Percentiles rank a stretch among this genome's conserved stretches.
These are phyloP conservation scores for Pachyrhizus erosus DNA, from an alignment of 306 rosid genomes.

Conservation along the genomic window DNA sequence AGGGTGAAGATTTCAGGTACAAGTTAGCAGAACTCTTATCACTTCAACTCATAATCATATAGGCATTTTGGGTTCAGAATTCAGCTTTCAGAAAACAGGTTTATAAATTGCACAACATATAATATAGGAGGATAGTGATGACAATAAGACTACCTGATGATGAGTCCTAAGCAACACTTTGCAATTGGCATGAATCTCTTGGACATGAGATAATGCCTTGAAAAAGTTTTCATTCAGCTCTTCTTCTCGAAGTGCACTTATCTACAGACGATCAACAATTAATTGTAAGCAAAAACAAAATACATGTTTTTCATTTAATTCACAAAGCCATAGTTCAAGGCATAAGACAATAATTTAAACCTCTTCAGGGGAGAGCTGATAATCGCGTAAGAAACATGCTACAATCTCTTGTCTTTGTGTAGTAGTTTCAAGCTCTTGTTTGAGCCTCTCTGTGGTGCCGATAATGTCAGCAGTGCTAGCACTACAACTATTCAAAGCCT, in stretches of 20 bases:
- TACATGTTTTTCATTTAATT: conserved; percentile 7
- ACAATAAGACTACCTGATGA: conserved; percentile 74
- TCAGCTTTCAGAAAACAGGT: conserved; percentile 5
- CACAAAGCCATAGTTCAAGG: conserved; percentile 29
- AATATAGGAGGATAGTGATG: conserved; percentile 9
- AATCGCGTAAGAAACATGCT: conserved; percentile 88
- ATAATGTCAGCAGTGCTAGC: conserved; percentile 90
- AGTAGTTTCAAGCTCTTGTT: conserved; percentile 80
- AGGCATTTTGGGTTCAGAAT: conserved; percentile 31
- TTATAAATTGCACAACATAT: conserved; percentile 1
- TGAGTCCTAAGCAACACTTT: conserved; percentile 90
- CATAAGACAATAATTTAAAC: conserved; percentile 44
- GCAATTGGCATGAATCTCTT: conserved; percentile 94
- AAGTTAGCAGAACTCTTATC: no score
- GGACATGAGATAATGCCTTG: conserved; percentile 96
- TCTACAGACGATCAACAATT: conserved; percentile 53
- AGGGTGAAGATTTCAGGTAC: no score
- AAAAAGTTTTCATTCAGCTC: conserved; percentile 79
- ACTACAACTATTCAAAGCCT: conserved; percentile 77
- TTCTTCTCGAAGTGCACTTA: conserved; percentile 87
- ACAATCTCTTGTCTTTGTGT: conserved; percentile 91
- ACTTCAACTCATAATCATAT: conserved; percentile 30
- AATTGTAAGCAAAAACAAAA: conserved; percentile 30
- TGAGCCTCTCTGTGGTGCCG: conserved; percentile 90
- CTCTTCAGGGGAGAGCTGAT: conserved; percentile 92